phyloP scores from a whole-genome alignment of 2,329 filamentous ascomycete genomes.

The Aureobasidium musti region DNA sequence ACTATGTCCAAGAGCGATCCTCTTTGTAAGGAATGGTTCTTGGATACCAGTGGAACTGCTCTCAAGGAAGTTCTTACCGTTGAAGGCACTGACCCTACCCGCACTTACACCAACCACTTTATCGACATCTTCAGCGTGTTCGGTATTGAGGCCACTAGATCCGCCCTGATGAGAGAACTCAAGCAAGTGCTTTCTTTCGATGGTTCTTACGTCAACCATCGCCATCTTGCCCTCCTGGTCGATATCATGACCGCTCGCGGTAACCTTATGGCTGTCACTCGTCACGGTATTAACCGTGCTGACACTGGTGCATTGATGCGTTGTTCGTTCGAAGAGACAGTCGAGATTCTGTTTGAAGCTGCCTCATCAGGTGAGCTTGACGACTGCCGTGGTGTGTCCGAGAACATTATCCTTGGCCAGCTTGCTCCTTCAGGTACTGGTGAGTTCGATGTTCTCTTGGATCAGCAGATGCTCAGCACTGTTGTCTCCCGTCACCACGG shows the following conservation, averaged over 20 bases:
- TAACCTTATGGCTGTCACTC: conserved; percentile 91
- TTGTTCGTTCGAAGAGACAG: conserved; percentile 99
- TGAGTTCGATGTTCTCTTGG: conserved; percentile 89
- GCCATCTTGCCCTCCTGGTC: conserved; percentile 89
- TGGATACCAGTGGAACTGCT: conserved; percentile 90
- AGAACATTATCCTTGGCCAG: conserved; percentile 98
- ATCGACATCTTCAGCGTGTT: conserved; percentile 94
- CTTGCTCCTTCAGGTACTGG: conserved; percentile 96
- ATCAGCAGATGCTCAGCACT: conserved; percentile 93
- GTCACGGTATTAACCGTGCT: conserved; percentile 96
- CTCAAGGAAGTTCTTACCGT: conserved; percentile 82
- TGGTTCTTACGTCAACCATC: conserved; percentile 99
- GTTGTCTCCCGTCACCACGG: conserved; percentile 70
- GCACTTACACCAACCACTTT: conserved; percentile 93
- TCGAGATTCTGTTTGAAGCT: conserved; percentile 95
- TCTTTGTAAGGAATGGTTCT: conserved; percentile 86
- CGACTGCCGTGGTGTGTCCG: conserved; percentile 96
- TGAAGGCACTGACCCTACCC: conserved; percentile 79
- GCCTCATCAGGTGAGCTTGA: conserved; percentile 93
- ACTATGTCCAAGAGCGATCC: conserved; percentile 71
- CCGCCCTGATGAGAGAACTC: conserved; percentile 83
- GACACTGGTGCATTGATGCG: conserved; percentile 98
- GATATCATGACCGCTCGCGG: conserved; percentile 98
- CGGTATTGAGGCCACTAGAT: conserved; percentile 91
- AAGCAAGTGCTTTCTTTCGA: conserved; percentile 94